Evolutionary conservation across 1,284 basidiomycete species (phyloP), one percentile per base, ranked within the genome.

Genomic region (Puccinia hordei): DNA sequence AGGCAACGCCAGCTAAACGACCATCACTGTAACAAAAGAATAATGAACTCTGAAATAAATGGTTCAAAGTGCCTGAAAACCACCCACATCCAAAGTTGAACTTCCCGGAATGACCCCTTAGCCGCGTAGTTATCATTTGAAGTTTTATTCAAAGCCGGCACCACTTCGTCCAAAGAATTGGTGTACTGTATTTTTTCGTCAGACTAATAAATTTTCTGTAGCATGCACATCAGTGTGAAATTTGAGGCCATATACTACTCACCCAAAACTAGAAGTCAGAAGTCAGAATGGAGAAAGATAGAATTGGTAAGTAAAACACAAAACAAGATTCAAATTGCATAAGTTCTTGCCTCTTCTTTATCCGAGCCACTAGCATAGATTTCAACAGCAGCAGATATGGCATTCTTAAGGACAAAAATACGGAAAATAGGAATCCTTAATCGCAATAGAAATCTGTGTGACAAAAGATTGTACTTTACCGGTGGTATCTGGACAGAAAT

Each of bases 21-120:
- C 90, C 90, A 82, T 94, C 92, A 12, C 77, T 80, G 27, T 12
- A 57, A 3, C 17, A 13, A 30, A 63, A n/a, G n/a, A n/a, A n/a
- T 35, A n/a, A 53, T 19, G n/a, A n/a, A n/a, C n/a, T 3, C 41
- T 13, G 2, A 13, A 24, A 13, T 22, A 30, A 10, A 10, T 13
- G 41, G 2, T 22, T 17, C 8, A 46, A 71, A 71, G 22, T 53
- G 1, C 22, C 46, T 71, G 4, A 49, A 41, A 51, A 72, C 51
- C 15, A 63, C 77, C 22, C 66, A 80, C 77, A 93, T 89, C n/a
- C 91, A 87, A 71, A 94, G 85, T 72, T 92, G 89, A 22, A 93
- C 89, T 85, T 94, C 92, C 49, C 92, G 88, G 87, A 93, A 93
- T 1, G 92, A 90, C 0, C 91, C 91, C 82, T 90, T 88, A 0